Conservation (phyloP, 2,329 filamentous ascomycete genomes). For the Penicillium sp. region DNA sequence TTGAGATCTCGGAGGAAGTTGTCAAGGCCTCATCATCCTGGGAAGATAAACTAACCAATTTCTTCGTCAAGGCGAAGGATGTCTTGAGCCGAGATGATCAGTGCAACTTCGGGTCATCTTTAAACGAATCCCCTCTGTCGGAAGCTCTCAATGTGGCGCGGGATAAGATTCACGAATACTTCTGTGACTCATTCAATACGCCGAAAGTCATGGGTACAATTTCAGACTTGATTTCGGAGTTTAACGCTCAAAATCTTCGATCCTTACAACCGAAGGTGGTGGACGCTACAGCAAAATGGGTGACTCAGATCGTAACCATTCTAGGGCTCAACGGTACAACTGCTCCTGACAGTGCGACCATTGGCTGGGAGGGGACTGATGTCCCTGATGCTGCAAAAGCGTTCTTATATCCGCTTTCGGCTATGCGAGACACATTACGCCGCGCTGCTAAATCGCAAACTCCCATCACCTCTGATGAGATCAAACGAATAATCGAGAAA, state of each 20-base stretch:
- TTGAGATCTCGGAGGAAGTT: conserved; percentile 85
- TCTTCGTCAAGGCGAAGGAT: conserved; percentile 60
- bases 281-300: conserved; percentile 65
- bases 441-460: conserved; percentile 53
- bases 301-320: conserved; percentile 78
- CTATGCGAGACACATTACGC: conserved; percentile 58
- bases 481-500: conserved; percentile 41
- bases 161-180: conserved; percentile 57
- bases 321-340: conserved; percentile 64
- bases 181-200: conserved; percentile 87
- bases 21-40: conserved; percentile 70
- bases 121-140: conserved; percentile 43
- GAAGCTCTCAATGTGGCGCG: conserved; percentile 54
- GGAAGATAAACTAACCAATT: conserved; percentile 75
- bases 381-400: conserved; percentile 59
- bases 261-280: conserved; percentile 48
- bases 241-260: conserved; percentile 58
- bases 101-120: no score
- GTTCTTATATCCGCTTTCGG: conserved; percentile 58
- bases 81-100: no score
- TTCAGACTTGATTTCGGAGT: conserved; percentile 70
- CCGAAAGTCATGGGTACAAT: conserved; percentile 73
- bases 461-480: conserved; percentile 39
- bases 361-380: conserved; percentile 65
- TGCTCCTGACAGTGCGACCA: conserved; percentile 37